These are phyloP conservation scores for Suillus ampliporus DNA, from an alignment of 768 basidiomycete genomes.

Conservation along the genomic window DNA sequence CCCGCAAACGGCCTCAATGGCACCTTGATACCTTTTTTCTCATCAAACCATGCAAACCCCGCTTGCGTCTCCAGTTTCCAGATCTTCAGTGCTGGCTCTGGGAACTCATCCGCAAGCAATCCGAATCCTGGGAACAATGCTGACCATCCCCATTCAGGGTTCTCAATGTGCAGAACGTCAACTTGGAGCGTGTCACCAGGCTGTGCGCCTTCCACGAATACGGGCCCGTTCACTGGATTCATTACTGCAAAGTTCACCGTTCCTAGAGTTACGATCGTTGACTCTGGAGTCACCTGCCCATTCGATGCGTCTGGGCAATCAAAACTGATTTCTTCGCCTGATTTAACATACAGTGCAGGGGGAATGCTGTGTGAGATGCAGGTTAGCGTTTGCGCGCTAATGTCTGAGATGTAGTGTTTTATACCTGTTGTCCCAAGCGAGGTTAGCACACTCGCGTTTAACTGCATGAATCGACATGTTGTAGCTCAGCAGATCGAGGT, in stretches of 20 bases:
- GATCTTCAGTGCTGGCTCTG: constrained; percentile 56
- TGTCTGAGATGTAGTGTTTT: neutral
- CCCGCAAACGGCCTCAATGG: constrained; percentile 64
- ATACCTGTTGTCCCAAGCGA: constrained; percentile 68
- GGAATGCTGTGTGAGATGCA: constrained; percentile 45
- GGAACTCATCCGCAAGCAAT: constrained; percentile 59
- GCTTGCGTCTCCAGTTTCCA: constrained; percentile 50
- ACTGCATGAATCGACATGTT: constrained; percentile 59
- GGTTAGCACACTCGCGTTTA: constrained; percentile 55
- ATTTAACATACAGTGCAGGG: constrained; percentile 53
- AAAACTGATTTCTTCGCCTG: constrained; percentile 60
- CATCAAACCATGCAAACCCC: constrained; percentile 57
- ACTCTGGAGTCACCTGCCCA: constrained; percentile 56
- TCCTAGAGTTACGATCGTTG: constrained; percentile 42
- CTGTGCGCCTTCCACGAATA: constrained; percentile 55
- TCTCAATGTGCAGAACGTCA: constrained; percentile 57
- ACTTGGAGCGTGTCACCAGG: constrained; percentile 66
- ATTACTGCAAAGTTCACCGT: constrained; percentile 52
- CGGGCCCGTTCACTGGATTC: constrained; percentile 66
- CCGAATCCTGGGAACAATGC: constrained; percentile 65
- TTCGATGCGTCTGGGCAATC: constrained; percentile 71
- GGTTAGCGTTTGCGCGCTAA: neutral
- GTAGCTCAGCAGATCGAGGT: neutral
- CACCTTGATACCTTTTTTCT: constrained; percentile 51
- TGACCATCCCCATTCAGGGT: constrained; percentile 69